Percentiles rank a stretch among this genome's conserved stretches.
phyloP scores from a whole-genome alignment of 2,329 filamentous ascomycete genomes.

The Epichloe typhina region DNA sequence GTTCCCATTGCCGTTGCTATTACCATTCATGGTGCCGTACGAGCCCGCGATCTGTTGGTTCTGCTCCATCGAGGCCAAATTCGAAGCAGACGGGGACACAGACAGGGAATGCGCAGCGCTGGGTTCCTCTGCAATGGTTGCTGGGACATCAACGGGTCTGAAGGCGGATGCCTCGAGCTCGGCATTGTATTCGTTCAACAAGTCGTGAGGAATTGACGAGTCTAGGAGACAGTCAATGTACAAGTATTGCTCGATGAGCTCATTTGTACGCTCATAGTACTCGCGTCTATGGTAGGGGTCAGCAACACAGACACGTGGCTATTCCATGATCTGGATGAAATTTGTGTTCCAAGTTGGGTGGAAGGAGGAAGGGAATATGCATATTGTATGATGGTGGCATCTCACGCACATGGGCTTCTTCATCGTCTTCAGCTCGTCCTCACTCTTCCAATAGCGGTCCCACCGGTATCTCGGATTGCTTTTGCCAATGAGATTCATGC shows the following conservation, averaged over 20 bases:
- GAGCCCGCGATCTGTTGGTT: constrained; percentile 5
- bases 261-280: constrained; percentile 86
- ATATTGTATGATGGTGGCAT: not conserved
- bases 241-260: constrained; percentile 78
- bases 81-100: constrained; percentile 7
- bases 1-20: constrained; percentile 12
- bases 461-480: constrained; percentile 77
- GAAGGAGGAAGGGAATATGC: not conserved
- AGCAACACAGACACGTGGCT: not conserved
- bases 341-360: not conserved
- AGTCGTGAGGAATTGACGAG: constrained; percentile 79
- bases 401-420: constrained; percentile 49
- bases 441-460: constrained; percentile 75
- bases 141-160: constrained; percentile 47
- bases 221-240: constrained; percentile 88
- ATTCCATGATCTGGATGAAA: not conserved
- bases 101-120: constrained; percentile 17
- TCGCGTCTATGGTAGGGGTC: constrained; percentile 33
- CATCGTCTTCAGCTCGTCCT: constrained; percentile 60
- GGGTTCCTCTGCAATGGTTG: constrained; percentile 63
- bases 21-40: constrained; percentile 18
- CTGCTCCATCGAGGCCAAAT: constrained; percentile 7
- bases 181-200: constrained; percentile 76
- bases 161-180: constrained; percentile 43
- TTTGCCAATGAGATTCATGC: constrained; percentile 77